Evolutionary conservation across 257 asterid genomes (phyloP), one percentile per base, ranked within the genome.

Genomic region (Solanum chiquidenum): DNA sequence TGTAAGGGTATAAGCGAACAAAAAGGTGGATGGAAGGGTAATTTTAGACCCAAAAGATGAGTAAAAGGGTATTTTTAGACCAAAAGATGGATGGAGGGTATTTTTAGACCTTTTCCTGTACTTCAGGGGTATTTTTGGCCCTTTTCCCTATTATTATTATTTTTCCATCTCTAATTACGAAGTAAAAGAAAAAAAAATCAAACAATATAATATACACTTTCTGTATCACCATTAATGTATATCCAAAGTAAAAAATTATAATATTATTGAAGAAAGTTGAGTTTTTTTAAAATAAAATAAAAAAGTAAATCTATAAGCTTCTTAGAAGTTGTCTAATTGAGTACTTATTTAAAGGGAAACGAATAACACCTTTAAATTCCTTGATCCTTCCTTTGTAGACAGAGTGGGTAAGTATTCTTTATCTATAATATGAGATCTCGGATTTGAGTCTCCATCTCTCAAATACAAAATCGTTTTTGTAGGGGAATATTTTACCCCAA

Each of bases 281-380:
- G 37, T 1, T 1, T 8, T 12, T 20, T 52, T 5, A 0, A 34
- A 33, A 9, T n/a, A 6, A 52, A 6, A 40, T 2, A 14, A 23
- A 9, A 29, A 14, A 13, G 11, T 27, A 27, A 49, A 68, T 16
- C 85, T 86, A 86, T 89, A 23, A 84, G 92, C 90, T 91, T 90
- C 91, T 88, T 83, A 88, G 90, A 91, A 92, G 38, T 86, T 85
- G 91, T 91, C 91, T 87, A 16, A 20, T 73, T 20, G 49, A 73
- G 29, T 34, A 20, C 31, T 34, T 49, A 20, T 29, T 27, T 64
- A 42, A 64, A 12, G 75, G 68, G 31, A 31, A 49, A 87, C 79
- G 86, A 83, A 80, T 82, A 76, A 86, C 27, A 42, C 88, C 42
- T 82, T 71, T 55, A 85, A 91, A 87, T 89, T 89, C 90, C 42